Conservation (phyloP, 305 asterid species). For the Fraxinus ornus region DNA sequence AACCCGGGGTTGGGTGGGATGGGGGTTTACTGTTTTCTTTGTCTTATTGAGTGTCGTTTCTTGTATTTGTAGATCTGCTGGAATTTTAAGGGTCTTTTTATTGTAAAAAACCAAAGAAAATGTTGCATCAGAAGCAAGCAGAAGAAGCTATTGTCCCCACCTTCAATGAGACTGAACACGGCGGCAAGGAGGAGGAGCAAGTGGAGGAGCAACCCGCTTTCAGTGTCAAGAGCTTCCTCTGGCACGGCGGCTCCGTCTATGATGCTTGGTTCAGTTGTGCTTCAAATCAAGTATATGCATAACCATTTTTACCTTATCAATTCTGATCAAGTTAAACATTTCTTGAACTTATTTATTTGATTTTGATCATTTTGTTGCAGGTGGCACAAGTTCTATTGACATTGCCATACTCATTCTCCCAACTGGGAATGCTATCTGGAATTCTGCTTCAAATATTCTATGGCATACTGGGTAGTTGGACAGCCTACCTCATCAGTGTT, state of each 20-base stretch:
- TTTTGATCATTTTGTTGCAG: conserved; percentile 26
- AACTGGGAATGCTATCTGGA: conserved; percentile 82
- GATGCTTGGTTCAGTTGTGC: conserved; percentile 98
- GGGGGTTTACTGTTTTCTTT: background rate
- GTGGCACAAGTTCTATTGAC: conserved; percentile 91
- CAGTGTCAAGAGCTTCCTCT: conserved; percentile 48
- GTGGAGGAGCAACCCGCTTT: conserved; percentile 41
- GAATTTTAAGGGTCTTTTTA: background rate
- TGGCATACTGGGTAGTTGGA: conserved; percentile 88
- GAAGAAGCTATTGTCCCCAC: conserved; percentile 26
- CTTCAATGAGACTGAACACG: conserved; percentile 22
- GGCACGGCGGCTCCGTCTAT: conserved; percentile 95
- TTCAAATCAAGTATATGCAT: conserved; percentile 62
- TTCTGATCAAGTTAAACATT: background rate
- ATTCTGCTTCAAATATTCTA: conserved; percentile 71
- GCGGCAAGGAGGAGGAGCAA: conserved; percentile 25
- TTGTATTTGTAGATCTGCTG: conserved; percentile 19
- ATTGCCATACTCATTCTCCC: conserved; percentile 90
- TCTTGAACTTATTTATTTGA: background rate
- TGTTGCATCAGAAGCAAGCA: conserved; percentile 28
- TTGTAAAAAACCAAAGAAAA: background rate
- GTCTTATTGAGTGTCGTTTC: conserved; percentile 10
- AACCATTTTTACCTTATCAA: background rate
- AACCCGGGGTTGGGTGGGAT: background rate
- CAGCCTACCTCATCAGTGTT: conserved; percentile 86